These are phyloP conservation scores for Aspergillus sp. DNA, from an alignment of 2,329 filamentous ascomycete species.

Conservation along the genomic window DNA sequence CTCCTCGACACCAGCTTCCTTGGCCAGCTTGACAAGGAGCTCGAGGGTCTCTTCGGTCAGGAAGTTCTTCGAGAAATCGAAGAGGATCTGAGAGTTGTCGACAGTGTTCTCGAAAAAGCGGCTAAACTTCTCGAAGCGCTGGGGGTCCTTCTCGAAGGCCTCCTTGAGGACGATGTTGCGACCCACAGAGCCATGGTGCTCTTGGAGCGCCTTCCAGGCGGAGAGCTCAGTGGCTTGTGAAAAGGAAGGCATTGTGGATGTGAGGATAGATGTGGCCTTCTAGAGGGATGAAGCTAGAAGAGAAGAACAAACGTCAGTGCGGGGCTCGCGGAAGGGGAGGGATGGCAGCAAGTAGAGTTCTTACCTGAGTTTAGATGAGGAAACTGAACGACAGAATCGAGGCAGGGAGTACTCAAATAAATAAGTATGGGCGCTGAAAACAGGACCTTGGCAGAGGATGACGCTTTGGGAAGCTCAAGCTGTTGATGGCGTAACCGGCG, in stretches of 20 bases:
- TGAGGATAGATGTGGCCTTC: neutral
- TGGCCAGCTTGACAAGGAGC: slow-evolving; percentile 84
- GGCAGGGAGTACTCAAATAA: slow-evolving; percentile 15
- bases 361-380: slow-evolving; percentile 12
- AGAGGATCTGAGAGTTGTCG: slow-evolving; percentile 84
- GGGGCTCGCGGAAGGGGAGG: slow-evolving; percentile 24
- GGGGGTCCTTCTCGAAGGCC: slow-evolving; percentile 83
- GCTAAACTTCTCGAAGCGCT: slow-evolving; percentile 89
- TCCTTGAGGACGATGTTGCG: slow-evolving; percentile 92
- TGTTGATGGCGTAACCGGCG: slow-evolving; percentile 28
- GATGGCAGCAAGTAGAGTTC: neutral
- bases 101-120: slow-evolving; percentile 79
- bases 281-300: slow-evolving; percentile 5
- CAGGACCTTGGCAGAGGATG: slow-evolving; percentile 17
- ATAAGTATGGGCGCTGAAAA: slow-evolving; percentile 18
- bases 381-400: slow-evolving; percentile 12
- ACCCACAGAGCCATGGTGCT: slow-evolving; percentile 83
- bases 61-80: slow-evolving; percentile 99
- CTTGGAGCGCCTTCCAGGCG: slow-evolving; percentile 88
- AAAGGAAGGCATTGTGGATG: slow-evolving; percentile 43
- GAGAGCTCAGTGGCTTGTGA: slow-evolving; percentile 81
- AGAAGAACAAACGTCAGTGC: slow-evolving; percentile 30
- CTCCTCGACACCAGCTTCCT: slow-evolving; percentile 88
- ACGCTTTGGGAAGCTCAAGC: slow-evolving; percentile 20
- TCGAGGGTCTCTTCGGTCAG: slow-evolving; percentile 88